Base-by-base conservation (phyloP, 176 grass and related monocot species). In the Carex scoparia region DNA sequence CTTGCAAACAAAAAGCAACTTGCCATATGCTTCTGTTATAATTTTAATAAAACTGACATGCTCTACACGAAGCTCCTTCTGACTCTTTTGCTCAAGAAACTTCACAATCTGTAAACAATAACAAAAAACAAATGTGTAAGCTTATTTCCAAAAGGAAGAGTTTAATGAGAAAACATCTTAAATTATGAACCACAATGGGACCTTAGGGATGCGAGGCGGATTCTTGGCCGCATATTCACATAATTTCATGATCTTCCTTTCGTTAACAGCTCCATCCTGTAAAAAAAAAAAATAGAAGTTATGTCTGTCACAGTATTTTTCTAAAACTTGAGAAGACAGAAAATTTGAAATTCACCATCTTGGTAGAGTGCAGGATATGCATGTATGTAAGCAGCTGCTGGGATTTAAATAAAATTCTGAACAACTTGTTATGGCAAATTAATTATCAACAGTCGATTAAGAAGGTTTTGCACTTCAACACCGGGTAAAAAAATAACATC, bases 191-290 rank as follows among this genome's bases (percentile, higher is more conserved):
- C 61, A 58, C 31, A 59, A 82, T 51, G 84, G 88, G 42, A 86
- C 93, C 93, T 99, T 99, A 42, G 96, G 93, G 87, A 95, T 95
- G 62, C 93, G 96, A 61, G 95, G 61, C 6, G 96, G 91, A 69
- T 99, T 99, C 88, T 94, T 99, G 8, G 91, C 96, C 64, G 96
- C 93, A 94, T 99, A 99, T 85, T 99, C 96, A 48, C 96, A 99
- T 10, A 99, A 31, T 85, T 99, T 99, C 91, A 88, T 89, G 49
- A 99, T 99, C 86, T 95, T 99, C 84, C 93, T 95, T 84, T 95
- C 96, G 81, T 99, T 99, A 15, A 88, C 76, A 67, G 81, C 72
- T 32, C 88, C 93, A 84, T 99, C 96, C 96, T 95, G 82, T 37
- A 80, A 82, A 19, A 35, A 82, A 84, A 49, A 80, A 83, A 16